Conservation (phyloP, 805 yeast species). For the Alloascoidea africana region DNA sequence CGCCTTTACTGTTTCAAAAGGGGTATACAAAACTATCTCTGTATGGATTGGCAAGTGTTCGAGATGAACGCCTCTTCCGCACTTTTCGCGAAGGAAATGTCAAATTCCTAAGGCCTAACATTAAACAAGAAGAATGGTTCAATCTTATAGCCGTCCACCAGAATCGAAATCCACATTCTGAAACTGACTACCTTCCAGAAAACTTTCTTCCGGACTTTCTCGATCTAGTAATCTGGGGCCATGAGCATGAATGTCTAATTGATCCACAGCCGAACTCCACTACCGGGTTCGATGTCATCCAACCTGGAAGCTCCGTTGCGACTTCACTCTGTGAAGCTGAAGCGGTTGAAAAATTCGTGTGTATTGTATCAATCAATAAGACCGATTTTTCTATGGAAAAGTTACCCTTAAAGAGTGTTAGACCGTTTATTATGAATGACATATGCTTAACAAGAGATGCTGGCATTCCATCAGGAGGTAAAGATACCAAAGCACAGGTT, state of each 20-base stretch:
- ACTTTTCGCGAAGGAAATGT: slow-evolving; percentile 73
- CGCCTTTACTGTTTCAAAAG: slow-evolving; percentile 71
- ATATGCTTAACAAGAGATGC: slow-evolving; percentile 36
- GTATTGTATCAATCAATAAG: slow-evolving; percentile 50
- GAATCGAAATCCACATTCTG: slow-evolving; percentile 67
- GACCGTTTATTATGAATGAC: slow-evolving; percentile 72
- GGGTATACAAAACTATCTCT: slow-evolving; percentile 73
- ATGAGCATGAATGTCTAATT: slow-evolving; percentile 89
- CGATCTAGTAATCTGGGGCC: slow-evolving; percentile 90
- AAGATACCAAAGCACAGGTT: slow-evolving; percentile 45
- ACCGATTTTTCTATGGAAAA: slow-evolving; percentile 40
- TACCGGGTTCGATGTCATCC: slow-evolving; percentile 62
- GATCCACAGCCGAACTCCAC: slow-evolving; percentile 37
- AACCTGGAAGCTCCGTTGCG: slow-evolving; percentile 90
- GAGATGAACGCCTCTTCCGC: slow-evolving; percentile 79
- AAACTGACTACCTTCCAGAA: slow-evolving; percentile 76
- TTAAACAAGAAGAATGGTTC: slow-evolving; percentile 56
- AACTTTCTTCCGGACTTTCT: slow-evolving; percentile 66
- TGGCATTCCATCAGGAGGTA: slow-evolving; percentile 37
- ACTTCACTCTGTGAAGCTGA: slow-evolving; percentile 85
- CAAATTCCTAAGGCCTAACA: slow-evolving; percentile 57
- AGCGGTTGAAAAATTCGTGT: slow-evolving; percentile 57
- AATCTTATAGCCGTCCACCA: slow-evolving; percentile 82
- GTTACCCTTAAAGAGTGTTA: slow-evolving; percentile 48
- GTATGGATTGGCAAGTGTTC: slow-evolving; percentile 76